Conservation (phyloP, 345 rosid species). For the Rubroshorea leprosula region DNA sequence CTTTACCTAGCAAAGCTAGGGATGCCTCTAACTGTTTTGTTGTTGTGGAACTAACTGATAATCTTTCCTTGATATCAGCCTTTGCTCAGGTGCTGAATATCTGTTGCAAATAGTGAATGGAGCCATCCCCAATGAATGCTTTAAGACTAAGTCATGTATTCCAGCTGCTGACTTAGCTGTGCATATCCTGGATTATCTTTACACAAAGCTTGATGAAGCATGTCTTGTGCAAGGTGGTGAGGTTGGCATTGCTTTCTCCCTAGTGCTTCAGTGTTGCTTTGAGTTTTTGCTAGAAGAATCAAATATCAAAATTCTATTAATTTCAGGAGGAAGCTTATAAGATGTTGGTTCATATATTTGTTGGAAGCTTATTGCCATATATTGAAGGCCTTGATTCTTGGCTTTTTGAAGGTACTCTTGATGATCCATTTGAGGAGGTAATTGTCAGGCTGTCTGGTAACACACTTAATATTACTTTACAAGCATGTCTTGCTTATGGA, state of each 20-base stretch:
- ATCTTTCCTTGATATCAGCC: slow-evolving; percentile 32
- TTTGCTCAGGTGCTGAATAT: slow-evolving; percentile 67
- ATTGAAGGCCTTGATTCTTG: slow-evolving; percentile 80
- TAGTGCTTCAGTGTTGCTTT: slow-evolving; percentile 4
- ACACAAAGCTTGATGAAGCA: slow-evolving; percentile 65
- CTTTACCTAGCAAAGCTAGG: not conserved
- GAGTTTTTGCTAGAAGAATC: not conserved
- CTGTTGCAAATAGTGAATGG: slow-evolving; percentile 64
- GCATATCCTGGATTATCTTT: slow-evolving; percentile 75
- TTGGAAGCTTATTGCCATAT: slow-evolving; percentile 71
- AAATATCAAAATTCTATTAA: slow-evolving; percentile 12
- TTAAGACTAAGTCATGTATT: slow-evolving; percentile 43
- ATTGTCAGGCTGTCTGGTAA: slow-evolving; percentile 8
- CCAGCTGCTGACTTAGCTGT: slow-evolving; percentile 57
- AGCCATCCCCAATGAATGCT: slow-evolving; percentile 54
- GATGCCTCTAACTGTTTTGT: slow-evolving; percentile 6
- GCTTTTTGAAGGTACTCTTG: slow-evolving; percentile 82
- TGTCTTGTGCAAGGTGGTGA: slow-evolving; percentile 91
- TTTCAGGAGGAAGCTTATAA: slow-evolving; percentile 78
- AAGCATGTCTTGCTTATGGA: slow-evolving; percentile 7
- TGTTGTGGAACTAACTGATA: slow-evolving; percentile 30
- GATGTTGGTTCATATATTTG: slow-evolving; percentile 74
- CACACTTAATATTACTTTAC: not conserved
- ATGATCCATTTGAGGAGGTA: slow-evolving; percentile 97
- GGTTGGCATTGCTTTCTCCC: slow-evolving; percentile 44